phyloP scores from a whole-genome alignment of 768 basidiomycete genomes.

The Mycena galopus region DNA sequence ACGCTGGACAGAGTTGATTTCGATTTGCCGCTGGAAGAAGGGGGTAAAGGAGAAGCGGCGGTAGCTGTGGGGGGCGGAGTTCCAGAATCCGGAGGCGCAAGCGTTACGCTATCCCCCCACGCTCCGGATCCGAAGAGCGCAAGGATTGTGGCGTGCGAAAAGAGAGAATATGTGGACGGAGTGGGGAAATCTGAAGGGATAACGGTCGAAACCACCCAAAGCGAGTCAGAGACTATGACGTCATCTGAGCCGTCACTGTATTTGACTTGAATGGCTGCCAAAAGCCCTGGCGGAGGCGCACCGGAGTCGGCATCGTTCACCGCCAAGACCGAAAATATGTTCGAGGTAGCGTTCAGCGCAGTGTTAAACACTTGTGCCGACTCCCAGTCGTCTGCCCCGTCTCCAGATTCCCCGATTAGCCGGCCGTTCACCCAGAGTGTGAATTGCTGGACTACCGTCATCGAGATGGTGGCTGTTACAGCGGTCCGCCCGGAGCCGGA shows the following conservation, averaged over 20 bases:
- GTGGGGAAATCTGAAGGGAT: conserved; percentile 26
- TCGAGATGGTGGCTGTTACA: background rate
- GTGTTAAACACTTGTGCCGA: background rate
- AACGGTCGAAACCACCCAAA: conserved; percentile 10
- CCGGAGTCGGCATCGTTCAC: conserved; percentile 1
- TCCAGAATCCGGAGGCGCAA: background rate
- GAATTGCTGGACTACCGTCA: conserved; percentile 11
- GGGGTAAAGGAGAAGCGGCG: background rate
- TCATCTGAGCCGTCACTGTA: conserved; percentile 3
- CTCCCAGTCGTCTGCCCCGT: conserved; percentile 13
- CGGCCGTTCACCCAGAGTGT: conserved; percentile 22
- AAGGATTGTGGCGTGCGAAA: conserved; percentile 1
- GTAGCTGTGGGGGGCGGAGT: background rate
- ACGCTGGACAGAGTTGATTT: background rate
- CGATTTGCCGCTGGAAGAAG: background rate
- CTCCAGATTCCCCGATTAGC: conserved; percentile 11
- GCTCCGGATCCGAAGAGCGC: conserved; percentile 16
- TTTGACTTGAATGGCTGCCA: background rate
- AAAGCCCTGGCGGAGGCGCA: conserved; percentile 3
- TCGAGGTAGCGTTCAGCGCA: conserved; percentile 2
- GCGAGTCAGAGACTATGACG: conserved; percentile 6
- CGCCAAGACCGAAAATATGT: conserved; percentile 10
- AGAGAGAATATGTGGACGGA: conserved; percentile 5
- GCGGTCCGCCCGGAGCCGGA: background rate
- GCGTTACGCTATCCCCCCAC: conserved; percentile 18